Percentiles rank a stretch among this genome's conserved stretches.
These are phyloP conservation scores for Moniliella sp. DNA, from an alignment of 1,284 basidiomycete genomes.

Conservation along the genomic window DNA sequence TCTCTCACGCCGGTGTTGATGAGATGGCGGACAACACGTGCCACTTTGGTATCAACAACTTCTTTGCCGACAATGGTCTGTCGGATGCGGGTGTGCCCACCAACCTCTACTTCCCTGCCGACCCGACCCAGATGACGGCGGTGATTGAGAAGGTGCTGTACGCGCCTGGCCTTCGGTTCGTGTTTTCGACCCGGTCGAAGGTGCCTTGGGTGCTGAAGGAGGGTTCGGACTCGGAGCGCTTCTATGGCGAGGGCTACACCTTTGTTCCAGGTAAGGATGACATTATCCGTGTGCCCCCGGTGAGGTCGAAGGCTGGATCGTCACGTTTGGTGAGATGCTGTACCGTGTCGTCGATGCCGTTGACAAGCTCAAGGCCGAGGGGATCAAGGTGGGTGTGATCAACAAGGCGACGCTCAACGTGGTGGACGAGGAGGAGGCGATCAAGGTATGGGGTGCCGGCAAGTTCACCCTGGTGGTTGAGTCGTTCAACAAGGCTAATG, in stretches of 20 bases:
- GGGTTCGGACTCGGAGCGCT: conserved; percentile 45
- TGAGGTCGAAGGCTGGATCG: conserved; percentile 53
- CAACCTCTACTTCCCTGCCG: conserved; percentile 63
- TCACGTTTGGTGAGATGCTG: conserved; percentile 45
- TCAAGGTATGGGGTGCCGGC: conserved; percentile 50
- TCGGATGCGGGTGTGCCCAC: conserved; percentile 49
- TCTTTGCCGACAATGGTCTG: conserved; percentile 66
- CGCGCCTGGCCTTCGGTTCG: conserved; percentile 53
- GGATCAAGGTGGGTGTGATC: conserved; percentile 59
- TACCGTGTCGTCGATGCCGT: conserved; percentile 62
- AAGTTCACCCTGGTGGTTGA: conserved; percentile 61
- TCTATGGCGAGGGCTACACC: conserved; percentile 50
- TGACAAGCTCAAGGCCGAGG: conserved; percentile 45
- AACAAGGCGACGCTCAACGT: conserved; percentile 57
- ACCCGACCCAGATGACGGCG: conserved; percentile 55
- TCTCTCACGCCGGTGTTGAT: conserved; percentile 59
- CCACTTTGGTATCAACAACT: conserved; percentile 45
- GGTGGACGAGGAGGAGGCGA: conserved; percentile 54
- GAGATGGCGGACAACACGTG: conserved; percentile 54
- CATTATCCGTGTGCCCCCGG: conserved; percentile 46
- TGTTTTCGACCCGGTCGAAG: conserved; percentile 66
- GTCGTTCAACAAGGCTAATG: conserved; percentile 64
- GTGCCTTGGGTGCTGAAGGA: conserved; percentile 62
- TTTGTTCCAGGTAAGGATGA: conserved; percentile 64
- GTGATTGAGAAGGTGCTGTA: conserved; percentile 57